Conservation (phyloP, 192 early-diverging fungal species). For the Rhizophagus prolifer region DNA sequence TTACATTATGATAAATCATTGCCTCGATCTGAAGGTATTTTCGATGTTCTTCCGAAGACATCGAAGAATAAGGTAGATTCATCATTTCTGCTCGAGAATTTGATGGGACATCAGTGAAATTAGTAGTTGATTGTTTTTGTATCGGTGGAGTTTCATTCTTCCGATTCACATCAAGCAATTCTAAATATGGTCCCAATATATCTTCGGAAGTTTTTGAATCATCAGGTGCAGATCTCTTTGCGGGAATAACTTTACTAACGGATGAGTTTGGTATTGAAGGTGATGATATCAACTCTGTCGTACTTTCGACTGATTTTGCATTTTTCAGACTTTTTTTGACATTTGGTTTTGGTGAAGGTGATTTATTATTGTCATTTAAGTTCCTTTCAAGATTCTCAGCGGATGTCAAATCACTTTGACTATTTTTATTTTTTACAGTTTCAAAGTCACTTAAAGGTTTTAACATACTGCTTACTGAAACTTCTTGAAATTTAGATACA, state of each 20-base stretch:
- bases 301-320: not conserved
- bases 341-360: not conserved
- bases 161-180: constrained; percentile 9
- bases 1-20: not conserved
- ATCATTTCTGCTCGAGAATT: not conserved
- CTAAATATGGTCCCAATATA: constrained; percentile 13
- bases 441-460: too few species aligned
- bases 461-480: not conserved
- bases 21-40: constrained; percentile 9
- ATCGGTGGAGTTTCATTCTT: not conserved
- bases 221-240: not conserved
- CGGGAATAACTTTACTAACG: not conserved
- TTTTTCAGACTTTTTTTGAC: not conserved
- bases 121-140: not conserved
- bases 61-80: constrained; percentile 4
- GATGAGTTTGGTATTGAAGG: not conserved
- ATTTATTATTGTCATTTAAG: not conserved
- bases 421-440: too few species aligned
- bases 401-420: too few species aligned
- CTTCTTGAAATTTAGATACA: not conserved
- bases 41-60: constrained; percentile 8
- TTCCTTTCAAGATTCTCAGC: too few species aligned
- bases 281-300: not conserved
- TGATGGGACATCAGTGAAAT: too few species aligned
- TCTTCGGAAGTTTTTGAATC: constrained; percentile 4